Evolutionary conservation across 495 filamentous ascomycete species (phyloP).

Genomic region (Paragyromitra xinjiangensis): DNA sequence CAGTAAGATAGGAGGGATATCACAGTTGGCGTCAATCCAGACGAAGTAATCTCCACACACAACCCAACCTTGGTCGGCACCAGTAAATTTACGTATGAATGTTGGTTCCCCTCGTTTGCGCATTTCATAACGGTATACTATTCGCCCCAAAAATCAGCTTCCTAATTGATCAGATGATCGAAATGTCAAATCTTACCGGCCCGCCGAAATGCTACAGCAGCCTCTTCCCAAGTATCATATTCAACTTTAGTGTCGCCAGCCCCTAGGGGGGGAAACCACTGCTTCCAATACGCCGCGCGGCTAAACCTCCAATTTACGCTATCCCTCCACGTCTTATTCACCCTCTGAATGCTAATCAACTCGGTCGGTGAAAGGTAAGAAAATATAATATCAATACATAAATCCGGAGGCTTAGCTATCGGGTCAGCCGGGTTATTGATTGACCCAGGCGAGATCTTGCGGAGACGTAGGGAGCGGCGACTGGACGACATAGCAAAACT

Average conservation of each 20-base stretch:
- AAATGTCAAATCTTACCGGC: conserved; percentile 10
- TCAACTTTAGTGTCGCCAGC: neutral
- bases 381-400: conserved; percentile 35
- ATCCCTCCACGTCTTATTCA: conserved; percentile 12
- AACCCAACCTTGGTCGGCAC: conserved; percentile 7
- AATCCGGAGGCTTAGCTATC: conserved; percentile 1
- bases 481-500: neutral
- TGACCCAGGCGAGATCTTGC: conserved; percentile 1
- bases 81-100: conserved; percentile 19
- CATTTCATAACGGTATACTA: conserved; percentile 34
- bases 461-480: conserved; percentile 8
- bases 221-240: neutral
- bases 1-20: neutral
- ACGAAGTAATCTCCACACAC: conserved; percentile 41
- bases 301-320: conserved; percentile 32
- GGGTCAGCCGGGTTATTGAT: neutral
- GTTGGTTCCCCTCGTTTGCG: conserved; percentile 17
- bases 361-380: conserved; percentile 20
- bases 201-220: conserved; percentile 16
- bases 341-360: conserved; percentile 22
- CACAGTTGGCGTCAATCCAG: conserved; percentile 25
- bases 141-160: neutral
- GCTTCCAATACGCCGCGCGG: neutral
- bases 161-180: too few relatives aligned
- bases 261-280: conserved; percentile 3